Base-by-base conservation (phyloP, 2,329 filamentous ascomycete genomes). In the Colletotrichum spaethianum region DNA sequence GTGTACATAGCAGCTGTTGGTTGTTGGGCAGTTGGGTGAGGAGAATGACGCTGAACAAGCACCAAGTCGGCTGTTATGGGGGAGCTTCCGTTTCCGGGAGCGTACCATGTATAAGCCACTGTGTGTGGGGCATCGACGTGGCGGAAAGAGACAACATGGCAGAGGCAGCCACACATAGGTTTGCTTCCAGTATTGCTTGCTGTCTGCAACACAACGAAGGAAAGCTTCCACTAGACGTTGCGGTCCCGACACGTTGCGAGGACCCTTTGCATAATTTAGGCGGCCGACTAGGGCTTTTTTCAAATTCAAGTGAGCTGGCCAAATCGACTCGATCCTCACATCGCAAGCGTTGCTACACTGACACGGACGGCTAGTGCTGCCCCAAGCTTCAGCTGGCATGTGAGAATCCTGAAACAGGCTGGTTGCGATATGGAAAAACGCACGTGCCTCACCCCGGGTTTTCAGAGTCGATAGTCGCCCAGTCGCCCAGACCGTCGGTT, bases 361-460 rank as follows among this genome's bases (percentile, higher is more conserved):
- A 63, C 64, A 50, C 20, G 48, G 31, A 33, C 23, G n/a, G 31
- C 46, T 50, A 11, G 20, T 23, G 55, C 44, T 44, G 31, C 23
- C 28, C 28, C 28, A 36, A 36, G 52, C 31, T 12, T 14, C 31
- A 36, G 28, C 31, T 63, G 40, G 31, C 65, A 72, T 72, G 69
- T 72, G 69, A 72, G 69, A 56, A 72, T 72, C 55, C 69, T 72
- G 69, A 59, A 69, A 72, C 63, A 57, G 65, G 59, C 52, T 20
- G 65, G 65, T 64, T 48, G 44, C 53, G 65, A 69, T 69, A 46
- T 23, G 36, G 28, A 36, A 36, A 65, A 59, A 44, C 44, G 69
- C 69, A 72, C 69, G 69, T 69, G 69, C 69, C 69, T 60, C 57
- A 53, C 65, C 65, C 69, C 65, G 40, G 46, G 67, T 63, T 66